Base-by-base conservation (phyloP, 306 rosid genomes). In the Pterocarpus santalinus region DNA sequence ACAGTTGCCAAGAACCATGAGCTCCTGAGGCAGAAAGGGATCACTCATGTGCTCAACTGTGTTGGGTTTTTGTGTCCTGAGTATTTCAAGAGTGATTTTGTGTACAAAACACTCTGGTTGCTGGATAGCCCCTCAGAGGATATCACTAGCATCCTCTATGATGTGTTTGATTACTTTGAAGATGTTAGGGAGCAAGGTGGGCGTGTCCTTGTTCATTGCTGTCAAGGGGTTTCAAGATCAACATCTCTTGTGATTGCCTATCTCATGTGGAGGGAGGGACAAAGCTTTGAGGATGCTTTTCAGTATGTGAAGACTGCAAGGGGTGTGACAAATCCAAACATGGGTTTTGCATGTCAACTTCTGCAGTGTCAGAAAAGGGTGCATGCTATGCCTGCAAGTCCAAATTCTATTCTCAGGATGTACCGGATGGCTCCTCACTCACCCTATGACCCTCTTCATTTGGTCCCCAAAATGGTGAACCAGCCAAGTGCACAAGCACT, bases 31-130 rank as follows among this genome's bases (percentile, higher is more conserved):
- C 81, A 87, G 64, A 87, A 95, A 36, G 90, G 90, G 65, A 93
- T 95, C 80, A 93, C 99, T 5, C 96, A 93, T 72, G 98, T 95
- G 70, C 89, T 95, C 33, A 95, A 95, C 30, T 95, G 98, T 46
- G 99, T 93, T 35, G 99, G 99, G 51, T 95, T 91, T 84, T 94
- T 95, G n/a, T 95, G 91, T 75, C 96, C 97, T 0, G 99, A 95
- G 89, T 95, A 93, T 76, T 95, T 95, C 89, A 93, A 88, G 76
- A 81, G 84, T 22, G 93, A 95, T 15, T 91, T 95, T 71, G 98
- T 88, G 57, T 95, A 95, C 74, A 95, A 93, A 80, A 93, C 99
- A 2, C 99, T 95, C 2, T 95, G 99, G 99, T 76, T 95, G 81
- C 91, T 81, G 57, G 99, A 95, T 72, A 91, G 90, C 78, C 97